Evolutionary conservation across 2,329 filamentous ascomycete genomes (phyloP).

Genomic region (Allantophomopsis lycopodina): DNA sequence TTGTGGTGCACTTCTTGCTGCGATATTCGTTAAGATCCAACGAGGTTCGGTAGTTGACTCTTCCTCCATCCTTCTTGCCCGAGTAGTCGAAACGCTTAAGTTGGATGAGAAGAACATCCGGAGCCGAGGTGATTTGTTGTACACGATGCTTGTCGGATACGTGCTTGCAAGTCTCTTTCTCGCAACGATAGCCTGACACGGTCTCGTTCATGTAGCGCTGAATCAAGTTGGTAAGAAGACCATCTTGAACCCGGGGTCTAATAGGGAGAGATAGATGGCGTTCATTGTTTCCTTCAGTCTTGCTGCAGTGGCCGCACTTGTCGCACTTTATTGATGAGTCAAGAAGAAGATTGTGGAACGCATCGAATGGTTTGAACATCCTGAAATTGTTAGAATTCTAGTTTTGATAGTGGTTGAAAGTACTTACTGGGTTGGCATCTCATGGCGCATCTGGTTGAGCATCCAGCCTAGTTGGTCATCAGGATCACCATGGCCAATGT

Average conservation of each 20-base stretch:
- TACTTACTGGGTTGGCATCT: slow-evolving; percentile 13
- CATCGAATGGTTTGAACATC: slow-evolving; percentile 8
- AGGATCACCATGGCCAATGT: slow-evolving; percentile 15
- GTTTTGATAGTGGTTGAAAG: too few relatives aligned
- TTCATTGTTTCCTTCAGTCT: slow-evolving; percentile 9
- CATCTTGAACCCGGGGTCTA: slow-evolving; percentile 6
- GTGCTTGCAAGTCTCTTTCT: slow-evolving; percentile 7
- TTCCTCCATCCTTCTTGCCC: slow-evolving; percentile 9
- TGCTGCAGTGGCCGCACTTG: slow-evolving; percentile 11
- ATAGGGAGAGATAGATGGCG: slow-evolving; percentile 13
- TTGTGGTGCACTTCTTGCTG: slow-evolving; percentile 2
- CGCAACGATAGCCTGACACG: slow-evolving; percentile 14
- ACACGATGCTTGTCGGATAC: slow-evolving; percentile 4
- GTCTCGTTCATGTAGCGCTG: slow-evolving; percentile 9
- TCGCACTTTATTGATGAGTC: slow-evolving; percentile 10
- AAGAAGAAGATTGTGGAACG: slow-evolving; percentile 7
- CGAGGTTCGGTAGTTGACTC: slow-evolving; percentile 6
- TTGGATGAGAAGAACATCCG: slow-evolving; percentile 14
- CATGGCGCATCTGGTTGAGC: slow-evolving; percentile 9
- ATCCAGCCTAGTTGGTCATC: slow-evolving; percentile 16
- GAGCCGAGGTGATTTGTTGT: slow-evolving; percentile 9
- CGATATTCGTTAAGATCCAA: slow-evolving; percentile 13
- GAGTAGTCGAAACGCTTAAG: slow-evolving; percentile 13
- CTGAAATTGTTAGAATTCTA: slow-evolving; percentile 1
- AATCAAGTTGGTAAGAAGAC: slow-evolving; percentile 10